Evolutionary conservation across 2,329 filamentous ascomycete genomes (phyloP).

Genomic region (Colletotrichum musicola): DNA sequence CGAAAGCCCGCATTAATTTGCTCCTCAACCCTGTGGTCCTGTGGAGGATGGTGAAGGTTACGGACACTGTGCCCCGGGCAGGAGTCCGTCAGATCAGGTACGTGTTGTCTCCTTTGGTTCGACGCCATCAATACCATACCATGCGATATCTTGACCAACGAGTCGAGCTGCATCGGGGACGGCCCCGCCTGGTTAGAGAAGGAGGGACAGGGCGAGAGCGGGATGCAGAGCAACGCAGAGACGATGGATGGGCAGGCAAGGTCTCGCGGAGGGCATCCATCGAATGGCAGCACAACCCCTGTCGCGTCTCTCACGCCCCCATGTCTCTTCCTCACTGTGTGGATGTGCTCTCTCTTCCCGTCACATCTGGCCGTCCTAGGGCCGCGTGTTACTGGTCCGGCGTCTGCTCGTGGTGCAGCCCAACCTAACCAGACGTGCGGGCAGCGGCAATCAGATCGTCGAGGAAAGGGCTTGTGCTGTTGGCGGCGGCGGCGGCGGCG

Average conservation of each 20-base stretch:
- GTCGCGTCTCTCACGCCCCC: constrained; percentile 18
- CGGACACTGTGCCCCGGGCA: neutral
- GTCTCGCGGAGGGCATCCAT: constrained; percentile 26
- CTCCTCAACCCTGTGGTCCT: constrained; percentile 11
- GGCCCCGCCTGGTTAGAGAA: constrained; percentile 1
- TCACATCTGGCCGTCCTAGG: constrained; percentile 13
- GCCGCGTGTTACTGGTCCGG: constrained; percentile 15
- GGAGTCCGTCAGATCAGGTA: neutral
- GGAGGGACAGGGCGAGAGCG: constrained; percentile 7
- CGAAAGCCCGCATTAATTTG: constrained; percentile 21
- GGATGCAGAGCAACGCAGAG: constrained; percentile 4
- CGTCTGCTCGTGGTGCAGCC: constrained; percentile 16
- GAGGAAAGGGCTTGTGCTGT: neutral
- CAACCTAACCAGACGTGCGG: neutral
- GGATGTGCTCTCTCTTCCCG: constrained; percentile 13
- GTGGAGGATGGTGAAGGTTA: too few species aligned
- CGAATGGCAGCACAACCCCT: constrained; percentile 35
- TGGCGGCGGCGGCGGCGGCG: too few species aligned
- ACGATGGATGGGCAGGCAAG: constrained; percentile 1
- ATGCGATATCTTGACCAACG: neutral
- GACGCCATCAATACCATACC: too few species aligned
- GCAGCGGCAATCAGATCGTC: constrained; percentile 5
- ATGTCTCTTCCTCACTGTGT: constrained; percentile 1
- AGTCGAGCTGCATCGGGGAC: constrained; percentile 24
- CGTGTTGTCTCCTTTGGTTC: neutral